phyloP scores from a whole-genome alignment of 208 protist species.

The Leishmania martiniquensis region DNA sequence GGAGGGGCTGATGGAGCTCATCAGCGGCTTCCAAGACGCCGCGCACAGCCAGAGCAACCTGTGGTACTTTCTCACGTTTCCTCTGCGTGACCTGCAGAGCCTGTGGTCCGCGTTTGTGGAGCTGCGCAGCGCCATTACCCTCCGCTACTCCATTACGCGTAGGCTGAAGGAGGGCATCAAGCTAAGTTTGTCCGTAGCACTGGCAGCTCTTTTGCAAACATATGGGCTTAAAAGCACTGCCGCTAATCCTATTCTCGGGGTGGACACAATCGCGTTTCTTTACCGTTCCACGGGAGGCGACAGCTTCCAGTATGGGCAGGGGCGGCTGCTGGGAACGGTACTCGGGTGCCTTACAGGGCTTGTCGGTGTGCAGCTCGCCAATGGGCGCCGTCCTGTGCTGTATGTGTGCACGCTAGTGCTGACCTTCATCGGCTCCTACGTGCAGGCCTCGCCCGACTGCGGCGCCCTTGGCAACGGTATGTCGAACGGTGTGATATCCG shows the following conservation, averaged over 20 bases:
- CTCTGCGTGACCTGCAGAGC: constrained; percentile 65
- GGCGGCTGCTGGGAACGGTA: constrained; percentile 85
- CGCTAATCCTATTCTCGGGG: constrained; percentile 70
- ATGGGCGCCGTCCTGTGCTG: constrained; percentile 50
- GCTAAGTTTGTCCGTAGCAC: constrained; percentile 65
- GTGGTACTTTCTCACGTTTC: constrained; percentile 51
- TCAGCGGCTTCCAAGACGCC: constrained; percentile 58
- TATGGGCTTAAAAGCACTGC: constrained; percentile 64
- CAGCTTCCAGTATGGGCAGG: constrained; percentile 84
- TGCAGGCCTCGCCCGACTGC: constrained; percentile 69
- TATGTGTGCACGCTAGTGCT: constrained; percentile 67
- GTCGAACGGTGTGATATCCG: constrained; percentile 79
- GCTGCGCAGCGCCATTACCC: constrained; percentile 44
- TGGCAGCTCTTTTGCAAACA: constrained; percentile 79
- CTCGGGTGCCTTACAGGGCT: constrained; percentile 73
- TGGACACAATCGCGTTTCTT: constrained; percentile 83
- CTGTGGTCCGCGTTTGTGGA: constrained; percentile 41
- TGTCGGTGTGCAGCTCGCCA: constrained; percentile 67
- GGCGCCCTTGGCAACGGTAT: constrained; percentile 75
- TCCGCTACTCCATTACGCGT: constrained; percentile 65
- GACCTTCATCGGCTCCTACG: constrained; percentile 75
- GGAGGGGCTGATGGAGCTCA: constrained; percentile 75
- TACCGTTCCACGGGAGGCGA: constrained; percentile 79
- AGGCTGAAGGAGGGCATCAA: constrained; percentile 88
- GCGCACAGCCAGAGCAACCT: constrained; percentile 49